phyloP scores from a whole-genome alignment of 1,284 basidiomycete species.

The Pseudozyma hubeiensis region DNA sequence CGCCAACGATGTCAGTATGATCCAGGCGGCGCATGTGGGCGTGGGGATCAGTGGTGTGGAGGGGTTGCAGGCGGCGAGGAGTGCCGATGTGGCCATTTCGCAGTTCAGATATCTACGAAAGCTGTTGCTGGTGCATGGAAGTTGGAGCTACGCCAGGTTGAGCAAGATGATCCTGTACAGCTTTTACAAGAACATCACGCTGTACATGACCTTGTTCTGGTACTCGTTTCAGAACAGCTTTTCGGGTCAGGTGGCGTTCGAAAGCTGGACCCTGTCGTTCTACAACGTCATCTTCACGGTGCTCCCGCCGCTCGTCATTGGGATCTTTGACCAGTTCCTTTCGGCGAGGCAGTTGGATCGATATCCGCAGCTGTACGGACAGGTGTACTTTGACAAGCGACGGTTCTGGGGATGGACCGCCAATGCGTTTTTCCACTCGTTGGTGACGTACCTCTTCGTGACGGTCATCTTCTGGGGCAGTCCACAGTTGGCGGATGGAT shows the following conservation, averaged over 20 bases:
- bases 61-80: slow-evolving; percentile 95
- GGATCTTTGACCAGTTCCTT: slow-evolving; percentile 97
- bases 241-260: slow-evolving; percentile 96
- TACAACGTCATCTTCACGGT: slow-evolving; percentile 72
- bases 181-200: slow-evolving; percentile 82
- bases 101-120: slow-evolving; percentile 98
- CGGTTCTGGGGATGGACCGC: slow-evolving; percentile 90
- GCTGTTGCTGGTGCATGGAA: slow-evolving; percentile 93
- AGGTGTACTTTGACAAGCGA: slow-evolving; percentile 61
- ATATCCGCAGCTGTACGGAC: slow-evolving; percentile 90
- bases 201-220: slow-evolving; percentile 99
- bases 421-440: slow-evolving; percentile 82
- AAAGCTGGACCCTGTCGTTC: slow-evolving; percentile 92
- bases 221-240: slow-evolving; percentile 88
- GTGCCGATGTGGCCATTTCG: slow-evolving; percentile 95
- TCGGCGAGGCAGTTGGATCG: slow-evolving; percentile 94
- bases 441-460: slow-evolving; percentile 89
- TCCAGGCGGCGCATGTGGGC: slow-evolving; percentile 80
- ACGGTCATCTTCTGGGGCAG: slow-evolving; percentile 91
- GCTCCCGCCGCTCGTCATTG: slow-evolving; percentile 95
- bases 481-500: slow-evolving; percentile 76
- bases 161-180: slow-evolving; percentile 86
- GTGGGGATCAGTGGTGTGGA: slow-evolving; percentile 98
- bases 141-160: slow-evolving; percentile 95
- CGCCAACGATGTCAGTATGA: slow-evolving; percentile 76